These are phyloP conservation scores for Penicillium dipodomyicola DNA, from an alignment of 495 filamentous ascomycete genomes.

Conservation along the genomic window DNA sequence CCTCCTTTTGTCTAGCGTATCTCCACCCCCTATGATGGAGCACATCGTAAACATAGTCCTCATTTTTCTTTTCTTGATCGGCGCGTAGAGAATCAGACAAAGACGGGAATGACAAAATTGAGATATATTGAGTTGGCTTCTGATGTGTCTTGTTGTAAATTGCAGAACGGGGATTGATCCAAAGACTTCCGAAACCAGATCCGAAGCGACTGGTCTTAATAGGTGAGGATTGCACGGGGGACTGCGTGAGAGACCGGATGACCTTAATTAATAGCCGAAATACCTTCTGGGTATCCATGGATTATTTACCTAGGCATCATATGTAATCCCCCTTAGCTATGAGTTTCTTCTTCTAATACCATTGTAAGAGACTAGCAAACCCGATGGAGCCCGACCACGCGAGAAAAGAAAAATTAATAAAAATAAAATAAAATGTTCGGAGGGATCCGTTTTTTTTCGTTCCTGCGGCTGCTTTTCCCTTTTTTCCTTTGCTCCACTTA, in stretches of 20 bases:
- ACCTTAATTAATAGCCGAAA: slow-evolving; percentile 20
- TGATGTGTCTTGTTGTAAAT: slow-evolving; percentile 11
- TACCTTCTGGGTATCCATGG: slow-evolving; percentile 12
- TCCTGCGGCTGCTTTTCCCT: slow-evolving; percentile 29
- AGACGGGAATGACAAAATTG: slow-evolving; percentile 4
- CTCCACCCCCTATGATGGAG: slow-evolving; percentile 20
- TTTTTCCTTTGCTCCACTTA: slow-evolving; percentile 22
- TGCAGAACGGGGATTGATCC: slow-evolving; percentile 5
- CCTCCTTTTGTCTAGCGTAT: slow-evolving; percentile 6
- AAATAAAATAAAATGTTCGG: slow-evolving; percentile 17
- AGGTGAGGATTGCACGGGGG: slow-evolving; percentile 16
- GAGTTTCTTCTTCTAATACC: slow-evolving; percentile 1
- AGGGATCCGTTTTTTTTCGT: slow-evolving; percentile 29
- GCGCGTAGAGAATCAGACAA: slow-evolving; percentile 1
- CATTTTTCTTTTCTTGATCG: background rate
- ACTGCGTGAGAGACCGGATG: slow-evolving; percentile 19
- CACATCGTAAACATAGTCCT: slow-evolving; percentile 10
- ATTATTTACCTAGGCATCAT: slow-evolving; percentile 28
- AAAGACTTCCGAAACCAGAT: slow-evolving; percentile 17
- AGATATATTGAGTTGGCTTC: slow-evolving; percentile 13
- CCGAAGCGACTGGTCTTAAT: slow-evolving; percentile 11
- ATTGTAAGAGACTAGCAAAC: slow-evolving; percentile 10
- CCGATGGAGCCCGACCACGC: slow-evolving; percentile 32
- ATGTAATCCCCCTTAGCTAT: slow-evolving; percentile 21
- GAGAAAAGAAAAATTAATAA: slow-evolving; percentile 14